Conservation (phyloP, 1,284 basidiomycete genomes). For the Gymnopus androsaceus region DNA sequence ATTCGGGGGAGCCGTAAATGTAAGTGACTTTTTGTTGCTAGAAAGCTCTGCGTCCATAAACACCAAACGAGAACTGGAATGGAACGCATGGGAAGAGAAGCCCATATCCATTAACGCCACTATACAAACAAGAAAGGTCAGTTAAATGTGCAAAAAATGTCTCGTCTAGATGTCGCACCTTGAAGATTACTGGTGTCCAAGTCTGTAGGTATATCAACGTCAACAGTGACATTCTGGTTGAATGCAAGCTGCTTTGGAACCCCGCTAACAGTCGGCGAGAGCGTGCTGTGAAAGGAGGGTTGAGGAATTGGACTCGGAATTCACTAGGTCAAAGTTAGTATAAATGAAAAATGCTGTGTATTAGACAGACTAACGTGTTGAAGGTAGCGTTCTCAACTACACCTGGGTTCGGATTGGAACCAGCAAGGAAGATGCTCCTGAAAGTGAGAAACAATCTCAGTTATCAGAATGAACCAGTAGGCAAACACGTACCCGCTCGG, state of each 20-base stretch:
- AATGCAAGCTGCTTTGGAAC: constrained; percentile 42
- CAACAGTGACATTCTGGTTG: constrained; percentile 39
- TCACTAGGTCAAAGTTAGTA: constrained; percentile 34
- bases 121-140: constrained; percentile 16
- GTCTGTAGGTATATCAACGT: constrained; percentile 29
- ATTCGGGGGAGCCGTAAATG: constrained; percentile 44
- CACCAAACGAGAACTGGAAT: constrained; percentile 46
- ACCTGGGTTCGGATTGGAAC: constrained; percentile 50
- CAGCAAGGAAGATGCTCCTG: constrained; percentile 47
- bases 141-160: neutral
- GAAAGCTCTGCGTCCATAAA: constrained; percentile 44
- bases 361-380: constrained; percentile 28
- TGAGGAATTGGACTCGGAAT: constrained; percentile 49
- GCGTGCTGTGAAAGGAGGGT: constrained; percentile 44
- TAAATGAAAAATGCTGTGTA: neutral
- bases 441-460: neutral
- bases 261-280: constrained; percentile 38
- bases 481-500: constrained; percentile 32
- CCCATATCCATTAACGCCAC: constrained; percentile 51
- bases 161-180: constrained; percentile 30
- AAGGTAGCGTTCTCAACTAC: constrained; percentile 28
- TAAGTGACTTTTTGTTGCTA: constrained; percentile 37
- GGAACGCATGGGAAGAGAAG: constrained; percentile 49
- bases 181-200: constrained; percentile 34
- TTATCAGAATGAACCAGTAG: neutral